Evolutionary conservation across 1,284 basidiomycete species (phyloP), one percentile per base, ranked within the genome.

Genomic region (Ceratobasidium sp.): DNA sequence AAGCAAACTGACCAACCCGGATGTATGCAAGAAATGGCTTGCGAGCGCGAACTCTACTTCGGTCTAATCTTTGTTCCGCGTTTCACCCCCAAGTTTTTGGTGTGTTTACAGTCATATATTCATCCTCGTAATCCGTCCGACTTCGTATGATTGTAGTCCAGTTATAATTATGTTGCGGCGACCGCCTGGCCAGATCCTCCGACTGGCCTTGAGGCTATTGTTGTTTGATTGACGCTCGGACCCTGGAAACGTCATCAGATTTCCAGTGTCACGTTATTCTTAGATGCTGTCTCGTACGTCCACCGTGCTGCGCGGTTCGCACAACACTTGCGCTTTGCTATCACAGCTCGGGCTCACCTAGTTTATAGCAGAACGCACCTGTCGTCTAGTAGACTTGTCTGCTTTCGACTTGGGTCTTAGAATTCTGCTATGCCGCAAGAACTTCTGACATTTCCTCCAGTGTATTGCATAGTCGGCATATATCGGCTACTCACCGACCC

Each of bases 391-490:
- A 33, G 33, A 33, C 33, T 33, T 33, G 33, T 33, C 33, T 33
- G 33, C 33, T 33, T 33, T 33, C 33, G 33, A 33, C 33, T 33
- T 33, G 33, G 65, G 33, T 33, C 33, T 33, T 33, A 33, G 33
- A 33, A 33, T 33, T 33, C 33, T 33, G 33, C 33, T 33, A 79
- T 79, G 79, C 67, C 79, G 9, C 65, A 79, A 66, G 80, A 79
- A 20, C 88, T 94, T 56, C 87, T 95, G 62, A 85, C 89, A 42
- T 92, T 94, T 81, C 89, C 93, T 0, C 92, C 93, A 0, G 90
- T 90, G 1, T 95, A 95, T 81, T 90, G 91, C 48, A 82, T 93
- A 1, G 93, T 95, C 0, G 94, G 94, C 1, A 88, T 90, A 28
- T 94, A 94, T 83, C 85, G 93, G 59, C 85, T 95, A 0, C 87